These are phyloP conservation scores for Panus rudis DNA, from an alignment of 768 basidiomycete genomes.

Conservation along the genomic window DNA sequence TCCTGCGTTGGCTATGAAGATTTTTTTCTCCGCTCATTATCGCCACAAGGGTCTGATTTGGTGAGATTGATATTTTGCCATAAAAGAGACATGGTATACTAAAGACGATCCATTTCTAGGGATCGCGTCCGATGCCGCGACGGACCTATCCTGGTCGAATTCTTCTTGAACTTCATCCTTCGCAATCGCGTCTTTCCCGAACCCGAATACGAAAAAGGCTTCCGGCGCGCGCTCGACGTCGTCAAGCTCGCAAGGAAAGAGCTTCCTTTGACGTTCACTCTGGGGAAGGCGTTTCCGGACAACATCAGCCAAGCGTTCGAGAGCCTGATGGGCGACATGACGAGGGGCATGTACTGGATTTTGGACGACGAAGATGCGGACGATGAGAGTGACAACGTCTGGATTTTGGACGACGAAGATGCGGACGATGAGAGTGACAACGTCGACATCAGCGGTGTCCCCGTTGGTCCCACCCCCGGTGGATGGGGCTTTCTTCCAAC, in stretches of 20 bases:
- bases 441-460: slow-evolving; percentile 11
- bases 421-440: slow-evolving; percentile 10
- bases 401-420: slow-evolving; percentile 10
- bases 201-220: slow-evolving; percentile 41
- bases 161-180: slow-evolving; percentile 58
- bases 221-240: slow-evolving; percentile 41
- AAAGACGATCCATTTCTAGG: background rate
- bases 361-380: slow-evolving; percentile 15
- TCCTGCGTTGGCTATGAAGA: slow-evolving; percentile 48
- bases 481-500: slow-evolving; percentile 1
- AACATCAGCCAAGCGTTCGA: slow-evolving; percentile 43
- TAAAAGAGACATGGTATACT: slow-evolving; percentile 1
- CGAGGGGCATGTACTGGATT: slow-evolving; percentile 3
- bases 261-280: slow-evolving; percentile 41
- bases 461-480: slow-evolving; percentile 3
- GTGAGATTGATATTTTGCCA: slow-evolving; percentile 31
- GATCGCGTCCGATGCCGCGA: slow-evolving; percentile 32
- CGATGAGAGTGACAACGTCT: slow-evolving; percentile 4
- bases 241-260: slow-evolving; percentile 38
- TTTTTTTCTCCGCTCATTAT: slow-evolving; percentile 72
- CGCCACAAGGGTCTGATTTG: slow-evolving; percentile 63
- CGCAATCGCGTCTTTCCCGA: slow-evolving; percentile 47
- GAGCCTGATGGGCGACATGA: slow-evolving; percentile 38
- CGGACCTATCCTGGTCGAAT: slow-evolving; percentile 47
- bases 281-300: slow-evolving; percentile 44